These are phyloP conservation scores for Shiraia bambusicola DNA, from an alignment of 2,329 filamentous ascomycete species.

Conservation along the genomic window DNA sequence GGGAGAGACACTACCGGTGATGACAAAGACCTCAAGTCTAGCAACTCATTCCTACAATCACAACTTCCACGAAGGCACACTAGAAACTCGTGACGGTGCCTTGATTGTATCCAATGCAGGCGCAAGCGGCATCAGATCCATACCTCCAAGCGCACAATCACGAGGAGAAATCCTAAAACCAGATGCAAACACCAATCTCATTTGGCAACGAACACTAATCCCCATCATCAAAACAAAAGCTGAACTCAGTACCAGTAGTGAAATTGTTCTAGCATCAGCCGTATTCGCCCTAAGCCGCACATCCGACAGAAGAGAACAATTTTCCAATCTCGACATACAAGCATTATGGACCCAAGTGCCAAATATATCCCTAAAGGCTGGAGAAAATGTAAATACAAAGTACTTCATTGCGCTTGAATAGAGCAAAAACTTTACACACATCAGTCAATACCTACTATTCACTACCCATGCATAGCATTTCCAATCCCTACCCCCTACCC, in stretches of 20 bases:
- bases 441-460: too few species aligned
- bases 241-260: too few species aligned
- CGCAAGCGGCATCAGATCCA: conserved; percentile 25
- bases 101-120: conserved; percentile 34
- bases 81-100: conserved; percentile 6
- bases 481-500: too few species aligned
- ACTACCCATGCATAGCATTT: too few species aligned
- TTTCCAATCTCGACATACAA: conserved; percentile 15
- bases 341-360: conserved; percentile 29
- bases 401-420: conserved; percentile 2
- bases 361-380: conserved; percentile 1
- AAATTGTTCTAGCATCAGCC: conserved; percentile 16
- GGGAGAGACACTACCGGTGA: conserved; percentile 21
- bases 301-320: conserved; percentile 10
- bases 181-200: conserved; percentile 40
- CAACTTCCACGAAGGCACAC: conserved; percentile 21
- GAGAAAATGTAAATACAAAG: neutral
- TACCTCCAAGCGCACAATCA: neutral
- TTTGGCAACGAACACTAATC: conserved; percentile 39
- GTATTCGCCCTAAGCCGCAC: conserved; percentile 29
- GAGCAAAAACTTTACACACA: too few species aligned
- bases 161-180: conserved; percentile 29
- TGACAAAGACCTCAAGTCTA: neutral
- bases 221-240: conserved; percentile 20
- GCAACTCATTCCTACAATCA: neutral